These are phyloP conservation scores for Vaccinium macrocarpon DNA, from an alignment of 148 eudicot species.

Conservation along the genomic window DNA sequence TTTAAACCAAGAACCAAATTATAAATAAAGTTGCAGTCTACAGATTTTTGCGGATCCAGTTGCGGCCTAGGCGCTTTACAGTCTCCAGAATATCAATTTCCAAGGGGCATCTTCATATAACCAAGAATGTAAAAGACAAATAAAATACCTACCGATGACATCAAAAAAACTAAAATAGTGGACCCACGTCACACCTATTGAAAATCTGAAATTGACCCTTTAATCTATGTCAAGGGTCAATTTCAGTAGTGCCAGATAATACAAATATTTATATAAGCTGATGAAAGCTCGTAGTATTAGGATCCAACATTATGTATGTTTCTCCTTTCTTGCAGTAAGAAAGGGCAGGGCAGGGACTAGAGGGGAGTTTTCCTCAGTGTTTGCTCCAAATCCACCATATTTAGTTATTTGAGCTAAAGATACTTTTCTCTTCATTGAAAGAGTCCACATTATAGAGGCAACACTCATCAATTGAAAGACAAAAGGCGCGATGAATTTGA, in stretches of 20 bases:
- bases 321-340: not conserved
- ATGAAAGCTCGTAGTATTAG: not conserved
- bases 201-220: not conserved
- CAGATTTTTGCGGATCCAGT: too few species aligned
- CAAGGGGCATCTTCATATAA: too few species aligned
- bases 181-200: not conserved
- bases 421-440: not conserved
- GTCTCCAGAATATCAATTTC: too few species aligned
- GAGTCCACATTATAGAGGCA: not conserved
- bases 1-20: too few species aligned
- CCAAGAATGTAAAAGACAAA: not conserved
- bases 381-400: not conserved
- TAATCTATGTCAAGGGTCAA: not conserved
- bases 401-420: not conserved
- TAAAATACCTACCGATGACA: not conserved
- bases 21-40: too few species aligned
- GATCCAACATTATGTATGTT: not conserved
- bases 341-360: too few species aligned
- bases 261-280: not conserved
- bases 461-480: not conserved
- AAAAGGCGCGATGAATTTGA: not conserved
- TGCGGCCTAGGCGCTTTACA: too few species aligned
- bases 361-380: not conserved
- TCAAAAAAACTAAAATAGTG: not conserved
- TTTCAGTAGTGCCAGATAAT: not conserved